Percentiles rank a stretch among this genome's conserved stretches.
These are phyloP conservation scores for Aspergillus hiratsukae DNA, from an alignment of 2,329 filamentous ascomycete genomes.

Conservation along the genomic window DNA sequence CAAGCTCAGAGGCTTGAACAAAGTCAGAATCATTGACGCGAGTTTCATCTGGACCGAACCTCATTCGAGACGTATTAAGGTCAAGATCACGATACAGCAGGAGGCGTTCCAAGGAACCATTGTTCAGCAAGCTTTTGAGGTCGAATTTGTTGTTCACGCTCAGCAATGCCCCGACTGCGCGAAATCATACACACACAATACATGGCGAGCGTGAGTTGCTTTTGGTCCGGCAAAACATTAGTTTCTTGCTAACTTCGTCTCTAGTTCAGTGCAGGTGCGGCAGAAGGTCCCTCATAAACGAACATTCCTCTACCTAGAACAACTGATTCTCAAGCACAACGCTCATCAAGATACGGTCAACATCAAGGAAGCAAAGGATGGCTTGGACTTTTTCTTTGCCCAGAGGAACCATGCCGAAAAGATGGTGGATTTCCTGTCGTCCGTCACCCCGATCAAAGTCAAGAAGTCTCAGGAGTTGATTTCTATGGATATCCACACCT, in stretches of 20 bases:
- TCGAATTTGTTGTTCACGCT: constrained; percentile 82
- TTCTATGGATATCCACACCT: constrained; percentile 86
- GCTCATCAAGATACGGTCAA: constrained; percentile 93
- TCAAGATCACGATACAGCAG: constrained; percentile 90
- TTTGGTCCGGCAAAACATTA: neutral
- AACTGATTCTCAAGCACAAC: constrained; percentile 90
- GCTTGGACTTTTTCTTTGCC: constrained; percentile 92
- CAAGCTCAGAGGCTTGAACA: constrained; percentile 78
- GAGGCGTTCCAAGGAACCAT: constrained; percentile 63
- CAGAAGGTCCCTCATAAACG: constrained; percentile 97
- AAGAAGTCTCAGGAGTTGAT: constrained; percentile 93
- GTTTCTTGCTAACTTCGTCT: neutral
- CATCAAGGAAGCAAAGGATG: constrained; percentile 94
- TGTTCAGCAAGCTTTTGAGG: constrained; percentile 91
- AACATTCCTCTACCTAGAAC: constrained; percentile 77
- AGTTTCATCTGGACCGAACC: constrained; percentile 98
- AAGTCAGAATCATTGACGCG: constrained; percentile 91
- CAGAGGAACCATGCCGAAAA: constrained; percentile 87
- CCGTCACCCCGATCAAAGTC: constrained; percentile 69
- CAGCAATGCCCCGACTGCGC: constrained; percentile 94
- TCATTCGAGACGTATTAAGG: constrained; percentile 84
- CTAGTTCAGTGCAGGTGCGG: constrained; percentile 74
- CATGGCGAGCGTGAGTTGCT: constrained; percentile 65
- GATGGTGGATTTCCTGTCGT: constrained; percentile 84
- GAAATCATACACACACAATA: constrained; percentile 95